Evolutionary conservation across 129 eudicot genomes (phyloP).

Genomic region (Centella asiatica): DNA sequence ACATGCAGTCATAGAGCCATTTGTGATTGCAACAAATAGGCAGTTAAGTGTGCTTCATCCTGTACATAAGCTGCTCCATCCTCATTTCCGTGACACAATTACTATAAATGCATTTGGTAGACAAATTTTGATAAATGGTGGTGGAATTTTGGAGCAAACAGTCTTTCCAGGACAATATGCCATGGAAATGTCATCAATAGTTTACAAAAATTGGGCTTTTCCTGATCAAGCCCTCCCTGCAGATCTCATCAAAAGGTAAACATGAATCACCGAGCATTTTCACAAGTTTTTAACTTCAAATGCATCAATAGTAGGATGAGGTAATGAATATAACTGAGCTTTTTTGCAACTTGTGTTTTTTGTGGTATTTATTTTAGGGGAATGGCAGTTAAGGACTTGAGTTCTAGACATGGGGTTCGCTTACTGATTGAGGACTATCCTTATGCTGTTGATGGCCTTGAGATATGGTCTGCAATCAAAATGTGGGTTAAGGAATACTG

Average conservation of each 20-base stretch:
- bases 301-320: too few species aligned
- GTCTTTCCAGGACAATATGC: conserved; percentile 43
- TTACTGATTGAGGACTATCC: conserved; percentile 47
- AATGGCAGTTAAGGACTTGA: conserved; percentile 37
- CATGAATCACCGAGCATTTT: not conserved
- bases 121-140: conserved; percentile 41
- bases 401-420: conserved; percentile 28
- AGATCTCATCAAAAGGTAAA: conserved; percentile 51
- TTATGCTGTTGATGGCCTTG: conserved; percentile 46
- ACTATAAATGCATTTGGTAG: conserved; percentile 45
- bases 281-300: too few species aligned
- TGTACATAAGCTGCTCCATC: conserved; percentile 40
- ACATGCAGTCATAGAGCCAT: conserved; percentile 49
- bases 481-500: conserved; percentile 43
- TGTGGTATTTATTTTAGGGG: conserved; percentile 11
- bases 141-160: conserved; percentile 47
- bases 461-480: conserved; percentile 49
- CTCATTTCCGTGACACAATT: conserved; percentile 61
- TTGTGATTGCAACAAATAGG: conserved; percentile 51
- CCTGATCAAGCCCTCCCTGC: conserved; percentile 49
- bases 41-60: conserved; percentile 55
- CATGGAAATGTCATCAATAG: conserved; percentile 36
- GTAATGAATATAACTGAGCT: too few species aligned
- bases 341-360: too few species aligned
- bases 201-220: conserved; percentile 43